Base-by-base conservation (phyloP, 495 filamentous ascomycete species). In the Parathielavia hyrcaniae region DNA sequence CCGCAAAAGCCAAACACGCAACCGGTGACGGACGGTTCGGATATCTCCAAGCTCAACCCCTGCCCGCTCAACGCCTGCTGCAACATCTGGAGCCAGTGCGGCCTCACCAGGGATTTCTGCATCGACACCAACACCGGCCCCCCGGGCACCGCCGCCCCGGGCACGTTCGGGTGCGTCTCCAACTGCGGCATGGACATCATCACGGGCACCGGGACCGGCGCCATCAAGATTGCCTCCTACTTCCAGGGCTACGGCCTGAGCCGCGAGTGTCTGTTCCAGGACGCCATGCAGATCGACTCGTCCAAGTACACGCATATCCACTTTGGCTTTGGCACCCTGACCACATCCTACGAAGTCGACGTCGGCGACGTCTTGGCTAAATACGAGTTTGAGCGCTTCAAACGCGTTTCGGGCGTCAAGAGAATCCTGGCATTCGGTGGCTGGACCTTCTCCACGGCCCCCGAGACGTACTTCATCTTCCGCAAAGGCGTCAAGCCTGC, bases 41-140 rank as follows among this genome's bases (percentile, higher is more conserved):
- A 67, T 14, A 35, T 69, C 19, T 13, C 46, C 20, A 49, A 41
- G 11, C 64, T 73, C 13, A 75, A 73, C 58, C 73, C 67, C 0
- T 75, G 71, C 44, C 70, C 69, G 9, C 59, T 74, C 13, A 72
- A 72, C 39, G 68, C 61, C 7, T 73, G 71, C 51, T 72, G 66
- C 57, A 60, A 75, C 38, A 46, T 56, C 35, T 79, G 73, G 71
- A 77, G 77, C 26, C 66, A 78, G 32, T 82, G 79, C 54, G 80
- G 80, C 16, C 78, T 63, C 4, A 77, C 70, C 0, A 26, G 34
- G 0, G 77, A 81, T 1, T 82, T 79, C 58, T 83, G 79, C 54
- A 72, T 58, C 10, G 61, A 61, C 10, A 60, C 64, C 9, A 44
- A 32, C 26, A 70, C 64, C 10, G 75, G 73, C 1, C 63, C 68